phyloP scores from a whole-genome alignment of 2,329 filamentous ascomycete genomes.

The Botrytis medusae region DNA sequence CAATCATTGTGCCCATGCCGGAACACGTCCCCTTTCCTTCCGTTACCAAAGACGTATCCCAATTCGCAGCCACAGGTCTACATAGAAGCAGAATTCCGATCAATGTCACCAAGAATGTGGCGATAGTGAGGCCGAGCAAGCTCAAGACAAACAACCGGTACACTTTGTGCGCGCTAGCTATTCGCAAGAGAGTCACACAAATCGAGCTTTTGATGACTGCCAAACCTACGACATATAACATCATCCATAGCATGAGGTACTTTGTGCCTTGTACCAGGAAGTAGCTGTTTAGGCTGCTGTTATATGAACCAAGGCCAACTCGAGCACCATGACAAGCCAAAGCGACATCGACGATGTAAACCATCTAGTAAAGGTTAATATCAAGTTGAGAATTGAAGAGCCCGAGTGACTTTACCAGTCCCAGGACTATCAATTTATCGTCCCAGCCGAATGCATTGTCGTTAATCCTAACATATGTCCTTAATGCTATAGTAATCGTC shows the following conservation, averaged over 20 bases:
- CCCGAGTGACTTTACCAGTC: neutral
- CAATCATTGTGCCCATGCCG: conserved; percentile 30
- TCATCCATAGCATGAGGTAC: conserved; percentile 27
- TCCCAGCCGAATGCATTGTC: conserved; percentile 13
- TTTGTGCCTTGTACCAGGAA: conserved; percentile 26
- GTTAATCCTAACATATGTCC: neutral
- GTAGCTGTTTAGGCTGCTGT: conserved; percentile 26
- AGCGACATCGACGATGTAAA: conserved; percentile 21
- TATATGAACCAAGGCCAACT: conserved; percentile 28
- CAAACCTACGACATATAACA: conserved; percentile 30
- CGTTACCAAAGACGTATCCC: conserved; percentile 22
- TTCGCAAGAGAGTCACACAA: conserved; percentile 31
- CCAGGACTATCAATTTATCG: conserved; percentile 6
- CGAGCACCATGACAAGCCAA: conserved; percentile 30
- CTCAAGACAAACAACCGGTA: conserved; percentile 15
- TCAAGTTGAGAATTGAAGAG: neutral
- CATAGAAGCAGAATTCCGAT: conserved; percentile 29
- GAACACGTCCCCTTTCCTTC: conserved; percentile 27
- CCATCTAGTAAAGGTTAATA: conserved; percentile 6
- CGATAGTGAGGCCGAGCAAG: conserved; percentile 14
- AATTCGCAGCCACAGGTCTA: conserved; percentile 29
- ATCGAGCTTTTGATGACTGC: conserved; percentile 32
- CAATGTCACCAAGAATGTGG: conserved; percentile 28
- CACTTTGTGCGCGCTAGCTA: conserved; percentile 19
- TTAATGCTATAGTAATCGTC: neutral